phyloP scores from a whole-genome alignment of 73 alveolate genomes.

The Paramecium sexaurelia region DNA sequence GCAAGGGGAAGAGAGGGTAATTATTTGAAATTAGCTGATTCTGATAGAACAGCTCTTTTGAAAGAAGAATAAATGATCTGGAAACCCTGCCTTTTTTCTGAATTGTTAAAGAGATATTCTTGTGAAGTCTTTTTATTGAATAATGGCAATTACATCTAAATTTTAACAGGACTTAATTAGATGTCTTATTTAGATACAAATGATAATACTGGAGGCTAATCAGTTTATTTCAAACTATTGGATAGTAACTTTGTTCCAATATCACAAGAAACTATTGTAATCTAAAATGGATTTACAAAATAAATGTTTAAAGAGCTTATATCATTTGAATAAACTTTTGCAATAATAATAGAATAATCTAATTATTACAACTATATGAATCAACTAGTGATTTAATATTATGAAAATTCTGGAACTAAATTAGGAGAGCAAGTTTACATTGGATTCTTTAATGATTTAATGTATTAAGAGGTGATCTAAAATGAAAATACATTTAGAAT shows the following conservation, averaged over 20 bases:
- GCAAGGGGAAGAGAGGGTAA: not conserved
- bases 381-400: not conserved
- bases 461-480: not conserved
- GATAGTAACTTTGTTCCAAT: not conserved
- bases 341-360: not conserved
- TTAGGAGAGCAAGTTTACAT: not conserved
- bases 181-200: no score
- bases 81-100: not conserved
- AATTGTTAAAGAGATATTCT: not conserved
- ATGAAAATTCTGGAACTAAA: not conserved
- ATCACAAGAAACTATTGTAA: not conserved
- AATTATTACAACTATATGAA: not conserved
- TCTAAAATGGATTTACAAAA: not conserved
- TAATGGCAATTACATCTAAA: not conserved
- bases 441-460: not conserved
- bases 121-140: not conserved
- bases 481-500: not conserved
- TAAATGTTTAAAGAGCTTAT: not conserved
- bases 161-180: not conserved
- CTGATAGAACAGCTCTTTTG: not conserved
- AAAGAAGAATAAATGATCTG: not conserved
- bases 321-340: not conserved
- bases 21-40: no score
- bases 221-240: not conserved
- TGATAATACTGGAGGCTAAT: not conserved